Base-by-base conservation (phyloP, 148 eudicot species). In the Cornus florida region DNA sequence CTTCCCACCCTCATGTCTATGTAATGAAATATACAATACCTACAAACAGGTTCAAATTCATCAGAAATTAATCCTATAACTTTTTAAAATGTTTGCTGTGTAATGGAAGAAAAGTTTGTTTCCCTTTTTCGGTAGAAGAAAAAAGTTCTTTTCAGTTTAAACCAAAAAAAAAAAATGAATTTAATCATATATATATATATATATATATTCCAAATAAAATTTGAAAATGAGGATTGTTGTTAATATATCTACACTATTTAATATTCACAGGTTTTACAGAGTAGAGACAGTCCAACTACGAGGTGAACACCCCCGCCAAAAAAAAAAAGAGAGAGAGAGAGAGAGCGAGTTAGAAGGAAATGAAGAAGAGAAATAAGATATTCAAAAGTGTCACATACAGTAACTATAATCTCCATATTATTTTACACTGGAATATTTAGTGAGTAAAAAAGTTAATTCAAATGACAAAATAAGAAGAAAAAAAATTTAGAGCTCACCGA, bases 11-110 rank as follows among this genome's bases (percentile, higher is more conserved):
- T 96, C 99, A 73, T 96, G 97, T 86, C 99, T 92, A 84, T 96
- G 99, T 85, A 96, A 85, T 56, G 99, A 96, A 82, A 96, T 82
- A 86, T 96, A 96, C 90, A 96, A 72, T 56, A 96, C 99, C 99
- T 96, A 79, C 70, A 85, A 20, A 72, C 23, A 23, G 31, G 56
- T 48, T 16, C 72, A 68, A 35, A 7, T 12, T 33, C 67, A 80
- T 84, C 2, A 80, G 28, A 43, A 43, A 43, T 43, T 9, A 43
- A 43, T 43, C 48, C 48, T 43, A 43, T 43, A 7, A 43, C 48
- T 43, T 43, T 9, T 43, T 2, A 0, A 6, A 6, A 43, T 43
- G 38, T 43, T 43, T 6, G 8, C 6, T 43, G 8, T 43, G 1
- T 43, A 43, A 43, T 43, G 9, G 10, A 43, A 43, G 48, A 43